A percentile compares a stretch with the other conserved stretches of the same genome.
phyloP scores from a whole-genome alignment of 2,329 filamentous ascomycete species.

The Phialocephala sp. region DNA sequence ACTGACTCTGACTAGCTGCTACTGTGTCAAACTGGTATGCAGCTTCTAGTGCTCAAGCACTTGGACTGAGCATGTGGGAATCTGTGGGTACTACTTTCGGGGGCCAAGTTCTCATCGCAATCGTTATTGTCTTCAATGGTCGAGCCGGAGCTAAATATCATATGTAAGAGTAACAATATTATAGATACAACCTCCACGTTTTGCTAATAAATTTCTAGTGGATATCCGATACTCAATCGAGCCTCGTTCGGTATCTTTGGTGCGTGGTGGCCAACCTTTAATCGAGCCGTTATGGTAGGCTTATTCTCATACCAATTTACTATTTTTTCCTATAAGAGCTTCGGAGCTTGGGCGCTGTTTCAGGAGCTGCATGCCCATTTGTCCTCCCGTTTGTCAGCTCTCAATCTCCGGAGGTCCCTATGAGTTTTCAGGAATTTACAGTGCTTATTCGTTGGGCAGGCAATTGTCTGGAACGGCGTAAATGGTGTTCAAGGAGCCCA shows the following conservation, averaged over 20 bases:
- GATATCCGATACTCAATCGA: constrained; percentile 50
- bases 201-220: constrained; percentile 21
- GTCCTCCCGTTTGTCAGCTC: no score
- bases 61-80: constrained; percentile 57
- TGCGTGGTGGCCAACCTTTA: constrained; percentile 51
- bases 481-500: constrained; percentile 44
- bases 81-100: constrained; percentile 48
- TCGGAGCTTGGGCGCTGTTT: no score
- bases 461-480: constrained; percentile 53
- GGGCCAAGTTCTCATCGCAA: constrained; percentile 49
- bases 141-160: constrained; percentile 51
- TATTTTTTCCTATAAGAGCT: no score
- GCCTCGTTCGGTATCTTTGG: constrained; percentile 52
- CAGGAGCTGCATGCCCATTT: no score
- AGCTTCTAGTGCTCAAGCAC: constrained; percentile 47
- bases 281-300: constrained; percentile 52
- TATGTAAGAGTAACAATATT: constrained; percentile 35
- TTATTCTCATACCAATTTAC: no score
- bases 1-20: constrained; percentile 34
- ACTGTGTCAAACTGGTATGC: constrained; percentile 49
- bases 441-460: no score
- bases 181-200: no score
- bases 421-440: no score
- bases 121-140: constrained; percentile 51
- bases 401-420: no score